Conservation (phyloP, 768 basidiomycete species). For the Boletus pseudo-olivaceus region DNA sequence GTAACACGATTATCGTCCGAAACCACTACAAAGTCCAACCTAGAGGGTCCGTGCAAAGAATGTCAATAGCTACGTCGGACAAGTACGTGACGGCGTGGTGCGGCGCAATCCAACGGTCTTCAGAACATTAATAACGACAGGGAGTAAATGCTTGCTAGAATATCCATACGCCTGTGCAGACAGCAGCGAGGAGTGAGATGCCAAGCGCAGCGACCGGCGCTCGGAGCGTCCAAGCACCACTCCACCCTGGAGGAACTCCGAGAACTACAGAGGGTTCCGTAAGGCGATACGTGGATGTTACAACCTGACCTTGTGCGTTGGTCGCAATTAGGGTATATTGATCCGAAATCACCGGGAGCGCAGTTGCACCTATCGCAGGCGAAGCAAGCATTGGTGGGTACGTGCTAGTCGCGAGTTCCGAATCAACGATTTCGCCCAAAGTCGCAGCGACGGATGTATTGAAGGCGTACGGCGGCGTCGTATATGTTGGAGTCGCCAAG, state of each 20-base stretch:
- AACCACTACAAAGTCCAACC: background rate
- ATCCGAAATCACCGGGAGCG: slow-evolving; percentile 53
- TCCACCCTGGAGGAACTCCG: slow-evolving; percentile 65
- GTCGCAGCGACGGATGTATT: slow-evolving; percentile 61
- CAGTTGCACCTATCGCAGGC: slow-evolving; percentile 44
- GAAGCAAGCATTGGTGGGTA: slow-evolving; percentile 57
- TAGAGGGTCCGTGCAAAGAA: background rate
- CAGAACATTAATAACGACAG: background rate
- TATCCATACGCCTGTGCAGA: slow-evolving; percentile 14
- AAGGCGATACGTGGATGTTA: slow-evolving; percentile 52
- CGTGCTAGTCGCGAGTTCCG: slow-evolving; percentile 69
- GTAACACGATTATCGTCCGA: background rate
- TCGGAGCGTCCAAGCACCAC: slow-evolving; percentile 9
- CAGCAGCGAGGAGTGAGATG: slow-evolving; percentile 7
- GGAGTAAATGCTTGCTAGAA: slow-evolving; percentile 5
- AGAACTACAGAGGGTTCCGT: slow-evolving; percentile 48
- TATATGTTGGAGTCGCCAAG: slow-evolving; percentile 59
- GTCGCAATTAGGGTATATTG: slow-evolving; percentile 57
- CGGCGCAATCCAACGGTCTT: background rate
- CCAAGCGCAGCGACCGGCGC: slow-evolving; percentile 10
- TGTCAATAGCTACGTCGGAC: background rate
- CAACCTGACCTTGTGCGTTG: slow-evolving; percentile 47
- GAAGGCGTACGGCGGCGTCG: slow-evolving; percentile 63
- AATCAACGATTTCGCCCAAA: slow-evolving; percentile 51
- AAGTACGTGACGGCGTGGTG: background rate